Evolutionary conservation across 148 eudicot species (phyloP).

Genomic region (Nyssa sinensis): DNA sequence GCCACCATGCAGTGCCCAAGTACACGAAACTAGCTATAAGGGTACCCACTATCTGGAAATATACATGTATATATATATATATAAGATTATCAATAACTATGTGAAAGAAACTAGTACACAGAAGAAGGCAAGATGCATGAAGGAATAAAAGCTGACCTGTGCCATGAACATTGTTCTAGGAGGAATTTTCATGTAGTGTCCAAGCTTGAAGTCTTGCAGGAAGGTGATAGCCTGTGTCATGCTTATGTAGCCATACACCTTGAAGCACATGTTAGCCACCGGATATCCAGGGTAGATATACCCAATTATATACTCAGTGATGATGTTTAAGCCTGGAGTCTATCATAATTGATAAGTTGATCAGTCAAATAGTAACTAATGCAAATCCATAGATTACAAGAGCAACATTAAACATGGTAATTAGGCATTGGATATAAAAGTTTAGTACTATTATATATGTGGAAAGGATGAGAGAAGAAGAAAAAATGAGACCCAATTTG

Average conservation of each 20-base stretch:
- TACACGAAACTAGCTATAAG: constrained; percentile 69
- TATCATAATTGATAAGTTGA: constrained; percentile 20
- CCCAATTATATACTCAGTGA: constrained; percentile 92
- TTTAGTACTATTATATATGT: too few relatives aligned
- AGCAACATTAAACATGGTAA: too few relatives aligned
- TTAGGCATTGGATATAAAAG: too few relatives aligned
- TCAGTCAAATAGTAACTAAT: neutral
- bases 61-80: neutral
- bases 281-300: constrained; percentile 98
- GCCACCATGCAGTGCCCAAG: constrained; percentile 90
- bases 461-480: neutral
- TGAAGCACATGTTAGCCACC: constrained; percentile 96
- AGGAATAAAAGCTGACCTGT: constrained; percentile 44
- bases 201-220: constrained; percentile 97
- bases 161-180: constrained; percentile 99
- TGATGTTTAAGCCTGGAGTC: constrained; percentile 88
- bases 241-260: constrained; percentile 91
- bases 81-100: neutral
- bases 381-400: neutral
- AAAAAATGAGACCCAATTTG: neutral
- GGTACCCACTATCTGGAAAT: constrained; percentile 67
- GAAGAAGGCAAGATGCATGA: neutral
- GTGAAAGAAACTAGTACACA: neutral
- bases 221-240: constrained; percentile 91
- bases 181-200: constrained; percentile 98